Evolutionary conservation across 2,329 filamentous ascomycete species (phyloP).

Genomic region (Pyrenophora teres): DNA sequence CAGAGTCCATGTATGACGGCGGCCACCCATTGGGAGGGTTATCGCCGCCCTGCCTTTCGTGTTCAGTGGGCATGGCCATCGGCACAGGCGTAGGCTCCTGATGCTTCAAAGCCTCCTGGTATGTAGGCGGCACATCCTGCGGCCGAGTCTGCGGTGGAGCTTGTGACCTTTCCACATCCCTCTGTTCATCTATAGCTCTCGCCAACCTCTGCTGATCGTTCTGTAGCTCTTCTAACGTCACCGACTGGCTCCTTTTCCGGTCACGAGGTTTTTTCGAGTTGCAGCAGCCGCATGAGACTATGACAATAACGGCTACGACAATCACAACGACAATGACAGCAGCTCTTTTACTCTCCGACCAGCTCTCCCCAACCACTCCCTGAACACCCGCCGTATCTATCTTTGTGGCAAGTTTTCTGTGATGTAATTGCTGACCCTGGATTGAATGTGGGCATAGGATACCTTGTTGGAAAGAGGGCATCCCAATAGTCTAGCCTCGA

Average conservation of each 20-base stretch:
- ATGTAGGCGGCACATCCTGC: constrained; percentile 4
- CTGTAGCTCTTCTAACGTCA: constrained; percentile 1
- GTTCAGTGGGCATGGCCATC: not conserved
- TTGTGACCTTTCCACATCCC: not conserved
- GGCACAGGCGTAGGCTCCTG: not conserved
- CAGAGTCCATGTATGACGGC: not conserved
- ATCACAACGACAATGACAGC: not conserved
- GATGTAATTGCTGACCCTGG: too few relatives aligned
- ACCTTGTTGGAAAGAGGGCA: too few relatives aligned
- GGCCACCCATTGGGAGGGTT: not conserved
- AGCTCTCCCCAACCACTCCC: not conserved
- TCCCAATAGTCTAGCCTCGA: too few relatives aligned
- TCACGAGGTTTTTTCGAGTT: not conserved
- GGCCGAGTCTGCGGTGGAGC: not conserved
- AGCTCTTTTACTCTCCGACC: not conserved
- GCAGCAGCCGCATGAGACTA: not conserved
- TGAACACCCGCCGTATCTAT: not conserved
- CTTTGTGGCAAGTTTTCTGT: not conserved
- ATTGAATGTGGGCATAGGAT: too few relatives aligned
- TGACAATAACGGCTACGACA: not conserved
- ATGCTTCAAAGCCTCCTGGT: constrained; percentile 6
- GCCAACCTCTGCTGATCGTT: not conserved
- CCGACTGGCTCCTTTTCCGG: not conserved
- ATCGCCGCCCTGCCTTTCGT: not conserved
- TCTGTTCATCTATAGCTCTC: not conserved